phyloP scores from a whole-genome alignment of 768 basidiomycete species.

The Phaffia tasmanica region DNA sequence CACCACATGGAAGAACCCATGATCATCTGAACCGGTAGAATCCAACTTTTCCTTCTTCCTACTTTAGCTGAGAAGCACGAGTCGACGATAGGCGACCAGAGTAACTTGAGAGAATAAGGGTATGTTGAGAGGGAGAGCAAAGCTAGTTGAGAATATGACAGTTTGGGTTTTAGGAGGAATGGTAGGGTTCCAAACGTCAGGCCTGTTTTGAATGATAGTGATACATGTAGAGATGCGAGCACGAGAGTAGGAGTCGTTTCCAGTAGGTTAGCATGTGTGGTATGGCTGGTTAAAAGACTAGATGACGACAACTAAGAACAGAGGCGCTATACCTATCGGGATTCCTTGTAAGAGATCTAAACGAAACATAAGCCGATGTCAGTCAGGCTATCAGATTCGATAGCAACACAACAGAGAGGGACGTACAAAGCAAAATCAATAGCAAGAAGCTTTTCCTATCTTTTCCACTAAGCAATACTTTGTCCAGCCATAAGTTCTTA shows the following conservation, averaged over 20 bases:
- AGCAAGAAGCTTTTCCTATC: conserved; percentile 78
- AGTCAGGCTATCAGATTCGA: not conserved
- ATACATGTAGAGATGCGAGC: not conserved
- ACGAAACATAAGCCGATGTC: not conserved
- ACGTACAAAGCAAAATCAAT: conserved; percentile 76
- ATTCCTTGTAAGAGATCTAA: conserved; percentile 61
- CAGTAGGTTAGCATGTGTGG: not conserved
- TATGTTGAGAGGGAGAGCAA: conserved; percentile 75
- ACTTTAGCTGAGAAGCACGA: conserved; percentile 67
- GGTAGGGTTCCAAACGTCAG: conserved; percentile 93
- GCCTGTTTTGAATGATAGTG: conserved; percentile 33
- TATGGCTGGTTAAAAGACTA: not conserved
- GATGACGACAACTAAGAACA: conserved; percentile 33
- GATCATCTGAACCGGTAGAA: conserved; percentile 88
- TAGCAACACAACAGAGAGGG: conserved; percentile 1
- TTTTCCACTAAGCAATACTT: conserved; percentile 48
- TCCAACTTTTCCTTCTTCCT: conserved; percentile 98
- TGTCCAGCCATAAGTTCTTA: conserved; percentile 21
- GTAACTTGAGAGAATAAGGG: conserved; percentile 79
- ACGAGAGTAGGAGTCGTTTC: not conserved
- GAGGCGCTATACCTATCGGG: conserved; percentile 50
- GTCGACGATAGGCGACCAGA: conserved; percentile 97
- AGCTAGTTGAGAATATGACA: conserved; percentile 94
- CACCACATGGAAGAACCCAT: conserved; percentile 59
- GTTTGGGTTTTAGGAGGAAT: conserved; percentile 84